A percentile compares a stretch with the other conserved stretches of the same genome.
Conservation (phyloP, 768 basidiomycete genomes). For the Termitomyces sp. region DNA sequence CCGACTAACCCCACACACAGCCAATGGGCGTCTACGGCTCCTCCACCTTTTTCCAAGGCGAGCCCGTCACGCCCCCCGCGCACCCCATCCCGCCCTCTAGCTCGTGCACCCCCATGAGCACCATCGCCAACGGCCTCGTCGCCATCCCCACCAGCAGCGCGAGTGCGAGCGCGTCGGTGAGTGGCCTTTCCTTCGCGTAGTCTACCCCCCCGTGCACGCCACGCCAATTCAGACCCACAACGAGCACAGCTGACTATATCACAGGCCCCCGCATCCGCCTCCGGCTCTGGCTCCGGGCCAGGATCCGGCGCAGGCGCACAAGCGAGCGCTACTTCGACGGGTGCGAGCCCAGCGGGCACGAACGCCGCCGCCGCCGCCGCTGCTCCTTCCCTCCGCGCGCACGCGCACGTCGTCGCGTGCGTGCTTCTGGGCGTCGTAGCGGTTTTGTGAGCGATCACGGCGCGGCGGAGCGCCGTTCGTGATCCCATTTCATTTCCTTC, state of each 20-base stretch:
- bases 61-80: slow-evolving; percentile 46
- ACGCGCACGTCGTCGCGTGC: too few species aligned
- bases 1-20: slow-evolving; percentile 25
- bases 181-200: too few species aligned
- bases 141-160: slow-evolving; percentile 22
- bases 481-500: too few species aligned
- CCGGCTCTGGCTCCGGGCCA: too few species aligned
- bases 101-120: slow-evolving; percentile 46
- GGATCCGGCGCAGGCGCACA: background rate
- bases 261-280: too few species aligned
- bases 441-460: too few species aligned
- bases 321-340: background rate
- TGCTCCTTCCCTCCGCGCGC: background rate
- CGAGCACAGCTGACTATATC: too few species aligned
- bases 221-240: too few species aligned
- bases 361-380: background rate
- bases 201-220: too few species aligned
- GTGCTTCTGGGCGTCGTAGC: too few species aligned
- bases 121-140: slow-evolving; percentile 43
- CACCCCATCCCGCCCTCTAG: slow-evolving; percentile 57
- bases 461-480: too few species aligned
- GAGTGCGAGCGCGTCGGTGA: background rate
- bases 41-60: slow-evolving; percentile 65
- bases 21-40: slow-evolving; percentile 67
- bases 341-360: slow-evolving; percentile 15